phyloP scores from a whole-genome alignment of 2,329 filamentous ascomycete genomes.

The Purpureocillium lavendulum region DNA sequence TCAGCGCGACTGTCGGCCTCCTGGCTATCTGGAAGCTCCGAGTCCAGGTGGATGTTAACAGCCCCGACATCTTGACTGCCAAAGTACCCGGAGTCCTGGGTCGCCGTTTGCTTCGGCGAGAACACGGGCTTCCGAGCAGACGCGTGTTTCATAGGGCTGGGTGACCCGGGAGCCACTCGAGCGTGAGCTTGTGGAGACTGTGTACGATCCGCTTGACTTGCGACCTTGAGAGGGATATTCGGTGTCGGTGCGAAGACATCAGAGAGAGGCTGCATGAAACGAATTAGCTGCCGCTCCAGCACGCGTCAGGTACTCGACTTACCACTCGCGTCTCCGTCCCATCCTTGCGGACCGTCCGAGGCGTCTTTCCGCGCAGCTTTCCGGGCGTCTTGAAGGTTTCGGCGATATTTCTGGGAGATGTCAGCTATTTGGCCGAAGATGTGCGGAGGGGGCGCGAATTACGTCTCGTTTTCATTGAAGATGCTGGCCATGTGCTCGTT shows the following conservation, averaged over 20 bases:
- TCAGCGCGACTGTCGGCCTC: constrained; percentile 11
- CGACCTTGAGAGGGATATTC: constrained; percentile 44
- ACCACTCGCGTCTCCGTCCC: constrained; percentile 54
- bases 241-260: constrained; percentile 49
- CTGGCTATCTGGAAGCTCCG: constrained; percentile 10
- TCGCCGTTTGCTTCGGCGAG: constrained; percentile 18
- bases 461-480: constrained; percentile 82
- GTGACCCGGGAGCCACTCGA: constrained; percentile 32
- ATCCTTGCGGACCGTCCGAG: constrained; percentile 60
- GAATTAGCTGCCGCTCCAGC: constrained; percentile 3
- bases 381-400: constrained; percentile 95
- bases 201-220: constrained; percentile 37
- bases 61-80: constrained; percentile 46
- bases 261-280: constrained; percentile 44
- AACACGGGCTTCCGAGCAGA: constrained; percentile 20
- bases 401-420: constrained; percentile 62
- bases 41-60: constrained; percentile 14
- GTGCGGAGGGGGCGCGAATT: constrained; percentile 17
- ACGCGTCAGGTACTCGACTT: constrained; percentile 23
- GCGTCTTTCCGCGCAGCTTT: constrained; percentile 74
- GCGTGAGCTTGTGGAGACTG: constrained; percentile 52
- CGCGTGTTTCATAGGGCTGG: constrained; percentile 23
- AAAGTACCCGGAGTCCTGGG: constrained; percentile 62
- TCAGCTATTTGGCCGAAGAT: constrained; percentile 5
- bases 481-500: constrained; percentile 98